phyloP scores from a whole-genome alignment of 2,329 filamentous ascomycete genomes.

The Diaporthe eres region DNA sequence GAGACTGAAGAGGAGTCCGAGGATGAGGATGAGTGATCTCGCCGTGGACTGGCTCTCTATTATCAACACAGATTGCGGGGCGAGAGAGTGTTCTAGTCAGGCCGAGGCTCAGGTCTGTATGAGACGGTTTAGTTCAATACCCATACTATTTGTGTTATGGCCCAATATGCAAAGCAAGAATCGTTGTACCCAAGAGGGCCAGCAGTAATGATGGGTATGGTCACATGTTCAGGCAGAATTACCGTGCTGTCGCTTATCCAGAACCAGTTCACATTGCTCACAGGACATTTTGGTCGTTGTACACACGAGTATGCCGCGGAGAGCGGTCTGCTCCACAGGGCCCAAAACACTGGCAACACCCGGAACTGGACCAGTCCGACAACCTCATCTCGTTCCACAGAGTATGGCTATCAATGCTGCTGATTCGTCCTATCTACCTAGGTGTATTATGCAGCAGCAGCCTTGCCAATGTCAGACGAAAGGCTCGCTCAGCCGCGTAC shows the following conservation, averaged over 20 bases:
- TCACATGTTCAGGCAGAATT: background rate
- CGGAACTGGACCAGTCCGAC: too few relatives aligned
- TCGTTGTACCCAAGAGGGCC: background rate
- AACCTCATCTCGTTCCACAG: background rate
- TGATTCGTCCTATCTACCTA: background rate
- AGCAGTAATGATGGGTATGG: background rate
- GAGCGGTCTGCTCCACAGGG: too few relatives aligned
- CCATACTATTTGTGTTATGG: conserved; percentile 2
- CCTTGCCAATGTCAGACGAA: background rate
- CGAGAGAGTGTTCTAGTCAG: background rate
- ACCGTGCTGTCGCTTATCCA: too few relatives aligned
- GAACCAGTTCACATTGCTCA: too few relatives aligned
- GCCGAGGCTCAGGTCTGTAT: background rate
- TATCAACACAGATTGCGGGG: background rate
- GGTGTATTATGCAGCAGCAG: background rate
- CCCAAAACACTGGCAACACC: background rate
- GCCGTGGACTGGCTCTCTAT: background rate
- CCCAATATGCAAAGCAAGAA: too few relatives aligned
- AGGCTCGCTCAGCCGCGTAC: background rate
- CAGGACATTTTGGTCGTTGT: too few relatives aligned
- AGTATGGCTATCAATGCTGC: background rate
- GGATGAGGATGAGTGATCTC: conserved; percentile 44
- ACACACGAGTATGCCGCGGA: background rate
- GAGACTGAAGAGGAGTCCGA: conserved; percentile 50
- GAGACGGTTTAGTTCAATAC: too few relatives aligned